Base-by-base conservation (phyloP, 768 basidiomycete species). In the Amanita phalloides region DNA sequence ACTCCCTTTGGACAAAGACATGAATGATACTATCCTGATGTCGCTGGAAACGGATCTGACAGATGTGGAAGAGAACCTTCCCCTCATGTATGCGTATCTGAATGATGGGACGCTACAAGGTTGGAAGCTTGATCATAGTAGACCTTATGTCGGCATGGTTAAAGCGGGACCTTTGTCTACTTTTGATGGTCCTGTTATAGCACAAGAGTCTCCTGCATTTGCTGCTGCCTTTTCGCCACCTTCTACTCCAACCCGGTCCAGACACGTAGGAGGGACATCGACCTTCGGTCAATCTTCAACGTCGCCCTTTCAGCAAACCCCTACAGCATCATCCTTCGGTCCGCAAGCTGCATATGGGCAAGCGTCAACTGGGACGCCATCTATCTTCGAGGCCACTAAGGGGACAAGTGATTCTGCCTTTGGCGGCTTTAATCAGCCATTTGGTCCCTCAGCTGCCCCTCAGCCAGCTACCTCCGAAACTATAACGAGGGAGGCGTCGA, bases 61-160 rank as follows among this genome's bases (percentile, higher is more conserved):
- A 13, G 74, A 74, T 53, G 56, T 63, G 7, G 67, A 70, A 38
- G 61, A 68, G 8, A 59, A 56, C 10, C 64, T 63, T 10, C 88
- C 88, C 0, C 70, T 88, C 51, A 66, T 89, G 64, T 89, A 81
- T 61, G 82, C 78, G 2, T 90, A 86, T 63, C 73, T 86, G 9
- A 87, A 81, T 49, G 88, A 91, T 59, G 88, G 88, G 17, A 86
- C 86, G 0, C 50, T 91, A 21, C 75, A 81, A 45, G 88, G 72
- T 3, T 91, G 88, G 86, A 71, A 81, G 61, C 60, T 85, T 20
- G 76, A 86, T 35, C 78, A 84, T 60, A 67, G 71, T 6, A 75
- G 73, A 38, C 68, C 74, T 6, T 90, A 88, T 59, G 66, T 71
- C 38, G 78, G 78, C 26, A 78, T 88, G 73, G 60, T 73, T 5